Base-by-base conservation (phyloP, 345 rosid genomes). In the Firmiana major region DNA sequence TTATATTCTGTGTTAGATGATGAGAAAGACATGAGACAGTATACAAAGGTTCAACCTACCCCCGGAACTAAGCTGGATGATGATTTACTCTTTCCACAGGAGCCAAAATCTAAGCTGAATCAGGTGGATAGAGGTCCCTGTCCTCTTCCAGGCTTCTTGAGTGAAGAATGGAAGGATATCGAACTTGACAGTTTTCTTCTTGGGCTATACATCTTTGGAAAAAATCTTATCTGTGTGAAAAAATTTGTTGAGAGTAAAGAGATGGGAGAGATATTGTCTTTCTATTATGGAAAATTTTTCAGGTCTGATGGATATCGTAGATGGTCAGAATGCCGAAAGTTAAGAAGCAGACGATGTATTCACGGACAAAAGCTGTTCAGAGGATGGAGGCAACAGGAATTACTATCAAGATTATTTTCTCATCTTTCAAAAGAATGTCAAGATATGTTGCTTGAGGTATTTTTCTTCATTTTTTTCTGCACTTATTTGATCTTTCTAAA, bases 201-300 rank as follows among this genome's bases (percentile, higher is more conserved):
- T 53, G 91, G 90, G 66, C 83, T 92, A 79, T 92, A 89, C 82
- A 84, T 87, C 78, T 88, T 92, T 68, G 97, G 94, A 65, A 92
- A 88, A 65, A 88, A 89, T 80, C 89, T 92, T 78, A 80, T 75
- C 74, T 81, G 69, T 71, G 89, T 90, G 67, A 82, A 89, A 82
- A 86, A 81, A 55, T 89, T 89, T 84, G 89, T 89, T 78, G 90
- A 77, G 57, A 87, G 76, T 80, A 89, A 89, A 71, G 75, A 5
- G 26, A 89, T 90, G 89, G 93, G 91, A 54, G 90, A 89, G 78
- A 53, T 89, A 75, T 79, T 92, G 73, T 84, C 91, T 26, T 89
- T 89, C 84, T 92, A 87, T 71, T 85, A 87, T 78, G 90, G 88
- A 42, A 78, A 84, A 34, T 75, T 75, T 63, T 75, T 63, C 78